Evolutionary conservation across 345 rosid genomes (phyloP).

Genomic region (Hypericum perforatum): DNA sequence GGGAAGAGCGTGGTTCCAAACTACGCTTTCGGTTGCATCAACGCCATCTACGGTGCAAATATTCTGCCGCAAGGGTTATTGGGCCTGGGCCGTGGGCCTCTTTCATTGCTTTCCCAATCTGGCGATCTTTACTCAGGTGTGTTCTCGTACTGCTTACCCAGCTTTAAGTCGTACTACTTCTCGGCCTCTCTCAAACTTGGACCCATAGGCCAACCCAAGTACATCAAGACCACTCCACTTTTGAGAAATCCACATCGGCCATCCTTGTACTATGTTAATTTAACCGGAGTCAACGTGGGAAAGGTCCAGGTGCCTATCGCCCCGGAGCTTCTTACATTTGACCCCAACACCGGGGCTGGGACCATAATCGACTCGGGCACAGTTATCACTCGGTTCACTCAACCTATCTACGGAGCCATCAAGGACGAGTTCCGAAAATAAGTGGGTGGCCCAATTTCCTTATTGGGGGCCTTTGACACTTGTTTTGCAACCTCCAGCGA

Average conservation of each 20-base stretch:
- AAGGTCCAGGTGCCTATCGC: constrained; percentile 36
- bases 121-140: constrained; percentile 54
- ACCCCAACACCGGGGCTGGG: constrained; percentile 64
- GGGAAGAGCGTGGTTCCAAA: constrained; percentile 38
- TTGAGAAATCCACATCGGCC: constrained; percentile 63
- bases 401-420: constrained; percentile 46
- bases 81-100: constrained; percentile 81
- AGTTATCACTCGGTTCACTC: constrained; percentile 66
- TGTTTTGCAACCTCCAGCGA: constrained; percentile 49
- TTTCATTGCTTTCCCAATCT: constrained; percentile 58
- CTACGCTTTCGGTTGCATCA: constrained; percentile 61
- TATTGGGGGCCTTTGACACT: constrained; percentile 76
- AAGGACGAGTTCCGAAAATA: constrained; percentile 75
- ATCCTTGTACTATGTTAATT: constrained; percentile 72
- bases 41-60: constrained; percentile 41
- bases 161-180: constrained; percentile 67
- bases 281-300: constrained; percentile 75
- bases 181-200: constrained; percentile 82
- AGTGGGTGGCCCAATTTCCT: constrained; percentile 53
- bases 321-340: constrained; percentile 31
- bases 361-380: constrained; percentile 85
- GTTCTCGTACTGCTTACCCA: constrained; percentile 80
- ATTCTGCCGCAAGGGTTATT: constrained; percentile 73
- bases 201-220: constrained; percentile 53
- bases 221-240: constrained; percentile 56